phyloP scores from a whole-genome alignment of 768 basidiomycete species.

The Leccinum disarticulatum region DNA sequence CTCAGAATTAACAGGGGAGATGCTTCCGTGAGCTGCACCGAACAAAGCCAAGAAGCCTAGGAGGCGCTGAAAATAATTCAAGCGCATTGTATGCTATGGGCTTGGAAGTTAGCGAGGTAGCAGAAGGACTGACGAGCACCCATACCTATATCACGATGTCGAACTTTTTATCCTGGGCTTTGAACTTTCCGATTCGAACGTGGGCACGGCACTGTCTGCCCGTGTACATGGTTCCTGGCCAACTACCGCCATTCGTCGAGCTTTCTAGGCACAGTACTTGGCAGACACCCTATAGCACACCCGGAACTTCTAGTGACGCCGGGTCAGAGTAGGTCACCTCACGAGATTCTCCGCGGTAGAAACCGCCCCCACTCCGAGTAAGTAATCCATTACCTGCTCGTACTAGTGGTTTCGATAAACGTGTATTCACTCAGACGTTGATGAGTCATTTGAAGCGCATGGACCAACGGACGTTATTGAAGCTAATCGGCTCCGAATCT shows the following conservation, averaged over 20 bases:
- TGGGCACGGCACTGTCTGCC: background rate
- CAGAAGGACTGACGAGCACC: background rate
- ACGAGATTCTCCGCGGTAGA: too few relatives aligned
- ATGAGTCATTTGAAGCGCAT: too few relatives aligned
- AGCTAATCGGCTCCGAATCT: too few relatives aligned
- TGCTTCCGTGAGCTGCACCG: background rate
- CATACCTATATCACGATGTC: background rate
- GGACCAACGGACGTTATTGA: too few relatives aligned
- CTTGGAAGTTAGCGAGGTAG: background rate
- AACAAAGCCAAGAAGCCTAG: conserved; percentile 4
- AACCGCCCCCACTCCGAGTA: too few relatives aligned
- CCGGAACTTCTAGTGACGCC: too few relatives aligned
- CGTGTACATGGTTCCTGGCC: background rate
- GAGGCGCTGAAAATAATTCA: background rate
- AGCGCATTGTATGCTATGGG: background rate
- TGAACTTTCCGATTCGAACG: background rate
- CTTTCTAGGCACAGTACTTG: background rate
- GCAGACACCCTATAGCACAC: too few relatives aligned
- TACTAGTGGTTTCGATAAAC: too few relatives aligned
- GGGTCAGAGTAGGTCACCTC: too few relatives aligned
- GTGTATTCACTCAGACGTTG: too few relatives aligned
- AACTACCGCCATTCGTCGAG: background rate
- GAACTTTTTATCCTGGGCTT: background rate
- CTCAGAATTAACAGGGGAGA: background rate
- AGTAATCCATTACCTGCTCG: too few relatives aligned